Conservation (phyloP, 257 asterid genomes). For the Craterostigma plantagineum region DNA sequence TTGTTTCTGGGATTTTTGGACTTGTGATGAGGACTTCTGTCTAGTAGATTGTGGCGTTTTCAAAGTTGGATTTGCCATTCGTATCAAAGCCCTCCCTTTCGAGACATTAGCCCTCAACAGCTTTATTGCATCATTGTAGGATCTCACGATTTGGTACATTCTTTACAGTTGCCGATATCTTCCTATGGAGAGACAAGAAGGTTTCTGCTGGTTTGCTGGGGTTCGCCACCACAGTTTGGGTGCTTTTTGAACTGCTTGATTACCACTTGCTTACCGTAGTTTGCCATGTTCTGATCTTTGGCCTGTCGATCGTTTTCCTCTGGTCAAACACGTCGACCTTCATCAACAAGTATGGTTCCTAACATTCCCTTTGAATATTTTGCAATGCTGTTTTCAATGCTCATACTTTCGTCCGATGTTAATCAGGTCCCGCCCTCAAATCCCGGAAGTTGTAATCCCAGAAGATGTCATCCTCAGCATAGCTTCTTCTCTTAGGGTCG, state of each 20-base stretch:
- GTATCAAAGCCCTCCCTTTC: too few species aligned
- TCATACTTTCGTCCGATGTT: neutral
- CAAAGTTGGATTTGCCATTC: too few species aligned
- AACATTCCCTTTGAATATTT: neutral
- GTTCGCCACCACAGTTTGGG: conserved; percentile 42
- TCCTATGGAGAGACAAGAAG: conserved; percentile 48
- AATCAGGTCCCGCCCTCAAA: conserved; percentile 46
- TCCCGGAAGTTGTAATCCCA: conserved; percentile 35
- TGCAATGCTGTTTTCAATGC: too few species aligned
- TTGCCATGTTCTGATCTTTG: conserved; percentile 36
- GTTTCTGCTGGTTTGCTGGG: conserved; percentile 41
- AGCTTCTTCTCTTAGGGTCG: conserved; percentile 37
- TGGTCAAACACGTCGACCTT: conserved; percentile 45
- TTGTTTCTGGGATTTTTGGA: too few species aligned
- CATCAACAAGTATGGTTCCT: conserved; percentile 31
- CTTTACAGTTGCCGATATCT: conserved; percentile 37
- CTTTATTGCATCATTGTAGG: too few species aligned
- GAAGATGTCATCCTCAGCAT: conserved; percentile 45
- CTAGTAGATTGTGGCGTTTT: too few species aligned
- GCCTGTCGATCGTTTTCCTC: conserved; percentile 26
- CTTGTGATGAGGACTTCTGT: too few species aligned
- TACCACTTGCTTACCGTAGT: conserved; percentile 44
- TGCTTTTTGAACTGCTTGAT: conserved; percentile 45
- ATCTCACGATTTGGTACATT: too few species aligned
- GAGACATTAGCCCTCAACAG: too few species aligned